Evolutionary conservation across 257 asterid species (phyloP).

Genomic region (Leonotis leonurus): DNA sequence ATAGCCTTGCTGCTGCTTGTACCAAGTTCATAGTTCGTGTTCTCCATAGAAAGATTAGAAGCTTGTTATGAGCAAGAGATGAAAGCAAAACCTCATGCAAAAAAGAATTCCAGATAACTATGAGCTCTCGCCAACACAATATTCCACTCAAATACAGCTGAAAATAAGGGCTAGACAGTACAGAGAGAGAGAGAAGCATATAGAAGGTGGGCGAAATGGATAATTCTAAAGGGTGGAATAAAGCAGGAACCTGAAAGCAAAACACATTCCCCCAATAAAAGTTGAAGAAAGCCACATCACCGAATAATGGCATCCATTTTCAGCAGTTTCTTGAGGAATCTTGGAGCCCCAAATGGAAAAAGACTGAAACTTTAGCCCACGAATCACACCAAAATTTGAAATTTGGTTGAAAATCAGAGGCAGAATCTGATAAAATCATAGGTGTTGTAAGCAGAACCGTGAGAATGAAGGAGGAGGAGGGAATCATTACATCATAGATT

Average conservation of each 20-base stretch:
- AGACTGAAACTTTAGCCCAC: conserved; percentile 20
- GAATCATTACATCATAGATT: conserved; percentile 36
- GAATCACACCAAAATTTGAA: conserved; percentile 4
- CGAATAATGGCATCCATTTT: conserved; percentile 10
- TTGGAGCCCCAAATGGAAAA: conserved; percentile 29
- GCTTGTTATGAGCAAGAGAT: not conserved
- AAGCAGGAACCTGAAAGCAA: conserved; percentile 25
- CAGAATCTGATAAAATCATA: conserved; percentile 4
- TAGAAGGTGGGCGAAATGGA: not conserved
- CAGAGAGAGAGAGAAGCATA: not conserved
- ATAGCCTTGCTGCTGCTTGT: conserved; percentile 13
- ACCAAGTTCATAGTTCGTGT: conserved; percentile 7
- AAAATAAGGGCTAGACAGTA: not conserved
- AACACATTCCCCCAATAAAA: conserved; percentile 19
- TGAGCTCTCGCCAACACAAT: conserved; percentile 17
- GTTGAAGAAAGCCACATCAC: conserved; percentile 10
- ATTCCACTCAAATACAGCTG: not conserved
- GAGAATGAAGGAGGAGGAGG: conserved; percentile 37
- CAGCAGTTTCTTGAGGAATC: conserved; percentile 24
- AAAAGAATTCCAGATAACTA: conserved; percentile 12
- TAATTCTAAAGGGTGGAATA: conserved; percentile 5
- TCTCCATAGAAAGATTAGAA: conserved; percentile 38
- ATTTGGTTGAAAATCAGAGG: conserved; percentile 13
- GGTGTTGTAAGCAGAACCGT: conserved; percentile 27
- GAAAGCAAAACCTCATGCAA: conserved; percentile 12